Base-by-base conservation (phyloP, 208 protist genomes). In the Crithidia expoeki region DNA sequence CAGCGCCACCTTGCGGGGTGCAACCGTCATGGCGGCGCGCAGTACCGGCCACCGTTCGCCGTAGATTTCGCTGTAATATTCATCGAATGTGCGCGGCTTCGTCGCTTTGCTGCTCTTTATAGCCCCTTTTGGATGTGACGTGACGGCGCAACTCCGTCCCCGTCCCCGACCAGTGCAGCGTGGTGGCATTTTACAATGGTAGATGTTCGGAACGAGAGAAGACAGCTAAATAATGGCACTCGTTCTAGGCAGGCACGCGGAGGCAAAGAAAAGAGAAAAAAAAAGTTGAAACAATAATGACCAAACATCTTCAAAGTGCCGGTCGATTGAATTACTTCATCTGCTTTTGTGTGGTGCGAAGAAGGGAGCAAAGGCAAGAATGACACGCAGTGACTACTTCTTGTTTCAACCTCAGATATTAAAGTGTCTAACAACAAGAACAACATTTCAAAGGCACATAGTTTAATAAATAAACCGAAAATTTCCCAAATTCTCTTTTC, bases 11-110 rank as follows among this genome's bases (percentile, higher is more conserved):
- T 93, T 93, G 34, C 42, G 36, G 6, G 83, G 63, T n/a, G 69
- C 27, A 21, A 32, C 36, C 11, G 64, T 40, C 86, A 96, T 79
- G 7, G 88, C 77, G 17, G 77, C 69, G 23, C 79, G 65, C 33
- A 96, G 78, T 16, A 56, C 42, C 19, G 86, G 84, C 88, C 91
- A 96, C 23, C 91, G 88, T 17, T 83, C 74, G 52, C 88, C 91
- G 61, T 94, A 96, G 50, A 86, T 42, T 12, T 70, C 63, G 40
- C 70, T 51, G 81, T 89, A 96, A 75, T 83, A 94, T 42, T 84
- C 79, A 6, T 96, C 88, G 33, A 96, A 84, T 27, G 61, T 83
- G 47, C 66, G 59, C 32, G 34, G 47, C 27, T 50, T 69, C 7
- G 49, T 30, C 1, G 57, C n/a, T 19, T 47, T 56, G 46, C 57